Base-by-base conservation (phyloP, 2,329 filamentous ascomycete genomes). In the Trichoderma arundinaceum region DNA sequence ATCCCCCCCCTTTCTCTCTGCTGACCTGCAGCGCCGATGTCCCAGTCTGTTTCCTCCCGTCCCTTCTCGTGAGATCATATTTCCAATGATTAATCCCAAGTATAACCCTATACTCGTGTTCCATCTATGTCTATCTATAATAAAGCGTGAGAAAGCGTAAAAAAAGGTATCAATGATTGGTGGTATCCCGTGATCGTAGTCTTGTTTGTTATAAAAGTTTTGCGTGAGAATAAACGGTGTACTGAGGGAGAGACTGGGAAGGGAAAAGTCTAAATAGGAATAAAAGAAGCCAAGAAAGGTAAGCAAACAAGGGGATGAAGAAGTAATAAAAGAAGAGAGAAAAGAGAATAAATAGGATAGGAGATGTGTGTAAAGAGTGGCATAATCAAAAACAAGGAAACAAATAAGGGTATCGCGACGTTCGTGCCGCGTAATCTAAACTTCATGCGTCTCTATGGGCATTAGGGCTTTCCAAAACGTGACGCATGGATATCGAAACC, bases 81-180 rank as follows among this genome's bases (percentile, higher is more conserved):
- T n/a, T 60, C 57, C 57, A 60, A 51, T 51, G 43, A 59, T 59
- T 59, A 61, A 43, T 32, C 58, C 58, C 44, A 28, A 41, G 19
- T 52, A 43, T 52, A 52, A 52, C 39, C 49, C 48, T 62, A 35
- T 52, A 52, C 38, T 51, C 46, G 48, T 54, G 22, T 53, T 62
- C 59, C 48, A 44, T 62, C 59, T 62, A 62, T 62, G 49, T 62
- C 59, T 62, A 62, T 62, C 38, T 62, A 62, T 62, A n/a, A 62
- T 53, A 53, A 62, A 53, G 59, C 59, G 48, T 62, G 59, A 62
- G n/a, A 53, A 54, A 33, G 59, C 59, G 59, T 62, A 44, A 62
- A 53, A 44, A 53, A 53, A 44, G 49, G 59, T 62, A 62, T 62
- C 59, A 53, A 62, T 53, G 49, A 62, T 62, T 53, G 59, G 59